phyloP scores from a whole-genome alignment of 108 stramenopile genomes.

The Cyclotella distinguenda region DNA sequence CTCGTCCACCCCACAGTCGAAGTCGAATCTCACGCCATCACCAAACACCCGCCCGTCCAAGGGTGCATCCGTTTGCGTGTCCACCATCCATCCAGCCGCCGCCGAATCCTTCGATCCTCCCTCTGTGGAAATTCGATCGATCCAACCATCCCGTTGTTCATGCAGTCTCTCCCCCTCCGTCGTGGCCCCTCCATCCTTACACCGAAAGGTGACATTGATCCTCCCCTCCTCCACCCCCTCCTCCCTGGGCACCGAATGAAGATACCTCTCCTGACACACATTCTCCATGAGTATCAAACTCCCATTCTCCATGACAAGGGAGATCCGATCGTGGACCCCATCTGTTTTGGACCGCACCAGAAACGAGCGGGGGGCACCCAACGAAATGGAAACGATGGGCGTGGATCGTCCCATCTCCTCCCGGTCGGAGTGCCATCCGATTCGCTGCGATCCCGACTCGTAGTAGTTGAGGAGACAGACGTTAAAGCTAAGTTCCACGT shows the following conservation, averaged over 20 bases:
- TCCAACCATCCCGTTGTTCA: constrained; percentile 56
- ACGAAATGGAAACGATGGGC: constrained; percentile 64
- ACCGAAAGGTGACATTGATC: constrained; percentile 75
- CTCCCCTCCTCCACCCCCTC: constrained; percentile 47
- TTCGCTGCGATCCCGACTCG: constrained; percentile 57
- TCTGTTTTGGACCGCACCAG: constrained; percentile 54
- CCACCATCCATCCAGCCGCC: constrained; percentile 24
- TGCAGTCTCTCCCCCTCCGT: constrained; percentile 59
- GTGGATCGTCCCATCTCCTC: constrained; percentile 69
- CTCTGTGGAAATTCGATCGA: constrained; percentile 40
- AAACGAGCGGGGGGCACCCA: constrained; percentile 60
- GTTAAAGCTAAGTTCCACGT: constrained; percentile 72
- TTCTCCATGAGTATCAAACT: constrained; percentile 67
- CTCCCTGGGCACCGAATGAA: constrained; percentile 63
- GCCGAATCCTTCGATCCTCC: constrained; percentile 17
- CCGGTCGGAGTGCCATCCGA: constrained; percentile 78
- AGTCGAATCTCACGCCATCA: constrained; percentile 25
- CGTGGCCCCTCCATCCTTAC: constrained; percentile 48
- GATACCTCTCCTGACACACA: constrained; percentile 54
- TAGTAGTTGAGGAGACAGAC: constrained; percentile 76
- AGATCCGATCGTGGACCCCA: constrained; percentile 49
- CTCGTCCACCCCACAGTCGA: not conserved
- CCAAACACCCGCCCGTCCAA: constrained; percentile 38
- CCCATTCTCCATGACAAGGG: constrained; percentile 50
- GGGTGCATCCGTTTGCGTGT: not conserved